phyloP scores from a whole-genome alignment of 1,284 basidiomycete genomes.

The Afroboletus lepidellus region DNA sequence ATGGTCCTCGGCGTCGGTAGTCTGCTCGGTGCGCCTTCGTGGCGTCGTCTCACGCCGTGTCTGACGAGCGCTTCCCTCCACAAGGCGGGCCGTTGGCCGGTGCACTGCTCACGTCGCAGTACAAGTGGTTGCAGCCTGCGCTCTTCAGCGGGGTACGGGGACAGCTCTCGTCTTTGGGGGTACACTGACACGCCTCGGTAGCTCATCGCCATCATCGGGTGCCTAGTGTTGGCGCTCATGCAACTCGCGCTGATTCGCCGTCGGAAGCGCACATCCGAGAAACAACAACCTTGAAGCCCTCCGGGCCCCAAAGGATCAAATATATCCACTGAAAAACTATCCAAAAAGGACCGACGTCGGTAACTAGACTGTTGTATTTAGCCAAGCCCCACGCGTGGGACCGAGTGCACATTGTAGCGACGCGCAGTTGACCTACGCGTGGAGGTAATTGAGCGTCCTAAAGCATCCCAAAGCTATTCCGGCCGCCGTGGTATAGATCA shows the following conservation, averaged over 20 bases:
- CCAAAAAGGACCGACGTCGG: background rate
- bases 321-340: background rate
- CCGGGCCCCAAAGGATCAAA: no score
- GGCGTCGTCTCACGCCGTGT: background rate
- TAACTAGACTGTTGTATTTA: background rate
- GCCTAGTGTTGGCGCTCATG: slow-evolving; percentile 15
- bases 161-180: no score
- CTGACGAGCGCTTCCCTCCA: background rate
- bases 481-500: slow-evolving; percentile 58
- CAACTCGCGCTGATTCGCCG: slow-evolving; percentile 13
- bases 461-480: slow-evolving; percentile 58
- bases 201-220: slow-evolving; percentile 16
- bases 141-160: slow-evolving; percentile 29
- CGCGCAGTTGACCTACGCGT: slow-evolving; percentile 9
- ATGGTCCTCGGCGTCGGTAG: slow-evolving; percentile 8
- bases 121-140: slow-evolving; percentile 29
- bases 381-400: background rate
- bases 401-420: background rate
- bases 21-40: slow-evolving; percentile 15
- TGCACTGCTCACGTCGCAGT: slow-evolving; percentile 25
- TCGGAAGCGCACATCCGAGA: background rate
- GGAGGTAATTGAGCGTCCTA: slow-evolving; percentile 49
- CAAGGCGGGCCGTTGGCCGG: slow-evolving; percentile 30
- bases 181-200: slow-evolving; percentile 9
- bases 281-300: background rate